Evolutionary conservation across 2,329 filamentous ascomycete genomes (phyloP).

Genomic region (Macroventuria anomochaeta): DNA sequence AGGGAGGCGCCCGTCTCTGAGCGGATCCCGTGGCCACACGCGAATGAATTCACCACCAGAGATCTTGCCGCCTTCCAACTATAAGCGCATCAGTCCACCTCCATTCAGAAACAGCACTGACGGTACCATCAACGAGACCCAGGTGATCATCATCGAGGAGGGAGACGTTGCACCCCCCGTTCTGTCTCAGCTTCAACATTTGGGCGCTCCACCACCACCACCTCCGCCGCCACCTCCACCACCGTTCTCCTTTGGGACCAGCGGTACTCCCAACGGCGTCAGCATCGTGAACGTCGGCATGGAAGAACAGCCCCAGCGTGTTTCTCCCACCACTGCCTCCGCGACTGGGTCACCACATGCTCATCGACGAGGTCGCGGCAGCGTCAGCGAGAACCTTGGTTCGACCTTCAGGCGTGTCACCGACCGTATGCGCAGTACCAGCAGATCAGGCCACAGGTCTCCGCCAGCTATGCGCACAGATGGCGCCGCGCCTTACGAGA

Average conservation of each 20-base stretch:
- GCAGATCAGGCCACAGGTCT: constrained; percentile 59
- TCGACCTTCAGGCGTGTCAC: constrained; percentile 57
- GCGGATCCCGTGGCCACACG: constrained; percentile 45
- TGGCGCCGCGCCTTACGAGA: constrained; percentile 53
- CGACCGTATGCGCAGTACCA: constrained; percentile 65
- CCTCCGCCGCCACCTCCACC: constrained; percentile 51
- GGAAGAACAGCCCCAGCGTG: constrained; percentile 45
- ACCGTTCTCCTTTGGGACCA: constrained; percentile 27
- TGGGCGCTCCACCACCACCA: constrained; percentile 61
- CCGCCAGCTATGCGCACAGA: constrained; percentile 47
- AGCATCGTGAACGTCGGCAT: constrained; percentile 56
- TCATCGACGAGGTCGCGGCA: constrained; percentile 62
- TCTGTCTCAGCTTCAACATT: constrained; percentile 67
- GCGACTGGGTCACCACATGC: constrained; percentile 48
- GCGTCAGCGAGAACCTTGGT: constrained; percentile 64
- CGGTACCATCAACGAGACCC: constrained; percentile 56
- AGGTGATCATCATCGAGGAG: constrained; percentile 53
- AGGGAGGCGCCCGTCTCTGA: constrained; percentile 48
- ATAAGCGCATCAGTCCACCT: constrained; percentile 48
- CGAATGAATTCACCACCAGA: constrained; percentile 55
- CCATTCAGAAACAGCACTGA: constrained; percentile 61
- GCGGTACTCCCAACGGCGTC: constrained; percentile 33
- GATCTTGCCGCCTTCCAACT: constrained; percentile 38
- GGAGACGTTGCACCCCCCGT: constrained; percentile 56
- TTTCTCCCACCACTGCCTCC: constrained; percentile 34